Evolutionary conservation across 1,139 yeast species (phyloP), one percentile per base, ranked within the genome.

Genomic region (Scheffersomyces titani): DNA sequence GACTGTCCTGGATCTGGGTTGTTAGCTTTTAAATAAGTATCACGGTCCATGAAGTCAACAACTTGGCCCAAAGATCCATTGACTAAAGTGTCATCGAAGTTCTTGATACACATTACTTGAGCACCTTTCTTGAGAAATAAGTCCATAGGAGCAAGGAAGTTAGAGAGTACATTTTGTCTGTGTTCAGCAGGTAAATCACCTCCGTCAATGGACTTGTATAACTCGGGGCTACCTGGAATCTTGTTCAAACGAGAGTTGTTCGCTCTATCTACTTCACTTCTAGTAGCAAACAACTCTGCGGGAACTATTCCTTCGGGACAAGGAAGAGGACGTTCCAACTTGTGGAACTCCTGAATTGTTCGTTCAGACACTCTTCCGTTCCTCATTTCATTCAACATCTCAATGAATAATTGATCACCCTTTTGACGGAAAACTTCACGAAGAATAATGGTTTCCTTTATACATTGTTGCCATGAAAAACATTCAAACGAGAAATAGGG

Each of bases 81-180:
- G 4, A 96, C 99, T 51, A 94, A 78, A 0, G 89, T 85, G 24
- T 87, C 92, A 70, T 93, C 98, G 57, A 90, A 81, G 69, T 94
- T 96, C 70, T 94, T 94, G 59, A 94, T 84, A 81, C 96, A 88
- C 99, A 94, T 96, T 0, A 94, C 99, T 73, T 94, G 99, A 0
- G 98, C 94, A 47, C 93, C 93, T 52, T 82, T 81, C 66, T 92
- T 93, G 63, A 94, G 75, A 13, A 77, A 77, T 21, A 94, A 71
- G 44, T 73, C 73, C 50, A 79, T 76, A 1, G 92, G 93, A 2
- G 97, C 96, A 69, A 94, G 77, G 61, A 92, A 87, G 63, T 87
- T 85, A n/a, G 81, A 78, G 47, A 91, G 71, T 52, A 85, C 65
- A 46, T 74, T 70, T 58, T 84, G 79, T 40, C 76, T 66, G 40